Percentiles rank a stretch among this genome's conserved stretches.
Evolutionary conservation across 225 moss, liverwort and hornwort species (phyloP).

Genomic region (Pleurozium schreberi): DNA sequence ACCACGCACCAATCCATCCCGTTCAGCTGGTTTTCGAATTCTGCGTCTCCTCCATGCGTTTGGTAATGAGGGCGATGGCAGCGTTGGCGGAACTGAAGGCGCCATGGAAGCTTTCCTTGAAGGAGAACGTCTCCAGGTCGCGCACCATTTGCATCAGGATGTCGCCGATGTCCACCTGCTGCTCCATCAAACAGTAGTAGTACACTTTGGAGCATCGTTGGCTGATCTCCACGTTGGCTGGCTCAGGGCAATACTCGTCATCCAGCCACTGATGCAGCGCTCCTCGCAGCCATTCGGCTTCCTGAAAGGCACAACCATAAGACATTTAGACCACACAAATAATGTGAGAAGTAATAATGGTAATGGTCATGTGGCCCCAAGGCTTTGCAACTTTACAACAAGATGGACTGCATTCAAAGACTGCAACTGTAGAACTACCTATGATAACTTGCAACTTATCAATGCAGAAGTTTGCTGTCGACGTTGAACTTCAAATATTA

Average conservation of each 20-base stretch:
- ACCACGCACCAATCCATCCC: background rate
- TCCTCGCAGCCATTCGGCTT: conserved; percentile 88
- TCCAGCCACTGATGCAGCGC: conserved; percentile 88
- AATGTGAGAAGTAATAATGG: background rate
- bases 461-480: background rate
- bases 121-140: conserved; percentile 84
- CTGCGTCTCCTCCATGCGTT: conserved; percentile 54
- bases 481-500: background rate
- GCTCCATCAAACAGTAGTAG: conserved; percentile 80
- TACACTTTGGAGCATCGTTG: conserved; percentile 69
- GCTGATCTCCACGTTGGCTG: conserved; percentile 92
- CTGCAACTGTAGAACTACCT: background rate
- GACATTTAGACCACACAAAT: background rate
- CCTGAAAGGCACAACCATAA: conserved; percentile 20
- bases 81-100: conserved; percentile 92
- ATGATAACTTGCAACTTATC: background rate
- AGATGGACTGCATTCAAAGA: background rate
- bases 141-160: conserved; percentile 99
- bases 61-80: conserved; percentile 82
- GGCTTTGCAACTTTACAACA: background rate
- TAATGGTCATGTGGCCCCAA: background rate
- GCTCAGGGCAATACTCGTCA: conserved; percentile 94
- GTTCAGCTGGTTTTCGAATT: conserved; percentile 3
- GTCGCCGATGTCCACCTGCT: conserved; percentile 89
- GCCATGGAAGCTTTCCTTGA: conserved; percentile 93